Base-by-base conservation (phyloP, 306 rosid species). In the Medicago arabica region DNA sequence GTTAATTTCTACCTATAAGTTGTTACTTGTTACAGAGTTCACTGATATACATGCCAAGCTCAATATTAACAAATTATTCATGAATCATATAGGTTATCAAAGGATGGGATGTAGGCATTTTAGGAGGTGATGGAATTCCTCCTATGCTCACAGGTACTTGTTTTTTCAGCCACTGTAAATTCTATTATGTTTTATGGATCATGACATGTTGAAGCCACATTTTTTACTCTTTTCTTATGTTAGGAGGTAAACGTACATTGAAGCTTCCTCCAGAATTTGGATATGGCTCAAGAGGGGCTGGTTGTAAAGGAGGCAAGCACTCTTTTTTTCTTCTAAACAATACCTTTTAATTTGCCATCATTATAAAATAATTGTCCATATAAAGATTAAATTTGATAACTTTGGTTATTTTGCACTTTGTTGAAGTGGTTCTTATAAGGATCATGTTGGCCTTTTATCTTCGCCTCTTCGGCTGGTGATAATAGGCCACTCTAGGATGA, bases 81-180 rank as follows among this genome's bases (percentile, higher is more conserved):
- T 71, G 70, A 76, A 46, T 55, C 43, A 72, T 39, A n/a, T 50
- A 90, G 98, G 98, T 94, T 39, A 94, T 94, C 82, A 92, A 91
- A 88, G 98, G 98, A 74, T 94, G 98, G 98, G 97, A 92, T 83
- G 90, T 85, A 80, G 98, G 97, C 19, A 94, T 94, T 75, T 70
- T 92, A 61, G 98, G 98, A 64, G 95, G 88, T 21, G 96, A 88
- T 75, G 98, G 97, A 81, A 69, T 94, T 71, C 98, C 98, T 69
- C 96, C 98, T 1, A 94, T 94, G 98, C 96, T 94, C 85, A 84
- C 95, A 50, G 98, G 98, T 92, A 81, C 57, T 11, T 12, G 6
- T 53, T 69, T 28, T 72, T 44, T 44, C 41, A 68, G 44, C 50
- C 57, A 62, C 12, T 67, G 43, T 49, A 12, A 65, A 65, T 71